phyloP scores from a whole-genome alignment of 2,329 filamentous ascomycete species.

The Exutisphaerella laricina region DNA sequence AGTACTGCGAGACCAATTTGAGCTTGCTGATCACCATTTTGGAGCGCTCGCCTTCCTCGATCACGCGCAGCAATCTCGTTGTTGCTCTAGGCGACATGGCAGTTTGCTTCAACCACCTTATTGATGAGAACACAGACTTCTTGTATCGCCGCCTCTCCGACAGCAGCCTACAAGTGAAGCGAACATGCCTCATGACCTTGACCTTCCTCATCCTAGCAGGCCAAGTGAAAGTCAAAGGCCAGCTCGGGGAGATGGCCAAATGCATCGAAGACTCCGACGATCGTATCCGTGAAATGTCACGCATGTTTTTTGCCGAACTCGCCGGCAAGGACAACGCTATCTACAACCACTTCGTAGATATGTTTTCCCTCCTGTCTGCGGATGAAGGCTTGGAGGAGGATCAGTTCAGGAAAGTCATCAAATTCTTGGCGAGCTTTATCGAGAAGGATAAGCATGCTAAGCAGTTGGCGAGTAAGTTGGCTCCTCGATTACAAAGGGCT shows the following conservation, averaged over 20 bases:
- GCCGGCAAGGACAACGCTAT: conserved; percentile 98
- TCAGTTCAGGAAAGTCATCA: conserved; percentile 76
- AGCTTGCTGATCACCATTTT: conserved; percentile 95
- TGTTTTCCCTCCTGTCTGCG: conserved; percentile 89
- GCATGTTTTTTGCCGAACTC: conserved; percentile 98
- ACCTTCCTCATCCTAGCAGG: conserved; percentile 96
- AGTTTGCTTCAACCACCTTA: conserved; percentile 98
- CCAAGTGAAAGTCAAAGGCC: conserved; percentile 98
- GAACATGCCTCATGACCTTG: conserved; percentile 95
- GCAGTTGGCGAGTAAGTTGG: conserved; percentile 87
- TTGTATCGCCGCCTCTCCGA: conserved; percentile 91
- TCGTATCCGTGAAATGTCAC: conserved; percentile 82
- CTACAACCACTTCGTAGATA: conserved; percentile 99
- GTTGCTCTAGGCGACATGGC: conserved; percentile 98
- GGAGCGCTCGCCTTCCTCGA: conserved; percentile 86
- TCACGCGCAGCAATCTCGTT: conserved; percentile 90
- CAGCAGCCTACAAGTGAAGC: conserved; percentile 80
- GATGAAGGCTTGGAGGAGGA: conserved; percentile 78
- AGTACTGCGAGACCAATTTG: conserved; percentile 92
- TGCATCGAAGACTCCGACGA: conserved; percentile 96
- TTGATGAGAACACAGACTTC: conserved; percentile 99
- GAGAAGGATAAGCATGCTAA: conserved; percentile 99
- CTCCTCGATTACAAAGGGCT: conserved; percentile 75
- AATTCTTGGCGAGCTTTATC: conserved; percentile 91
- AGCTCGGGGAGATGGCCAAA: conserved; percentile 98